Conservation (phyloP, 2,329 filamentous ascomycete species). For the Camptophora hylomeconis region DNA sequence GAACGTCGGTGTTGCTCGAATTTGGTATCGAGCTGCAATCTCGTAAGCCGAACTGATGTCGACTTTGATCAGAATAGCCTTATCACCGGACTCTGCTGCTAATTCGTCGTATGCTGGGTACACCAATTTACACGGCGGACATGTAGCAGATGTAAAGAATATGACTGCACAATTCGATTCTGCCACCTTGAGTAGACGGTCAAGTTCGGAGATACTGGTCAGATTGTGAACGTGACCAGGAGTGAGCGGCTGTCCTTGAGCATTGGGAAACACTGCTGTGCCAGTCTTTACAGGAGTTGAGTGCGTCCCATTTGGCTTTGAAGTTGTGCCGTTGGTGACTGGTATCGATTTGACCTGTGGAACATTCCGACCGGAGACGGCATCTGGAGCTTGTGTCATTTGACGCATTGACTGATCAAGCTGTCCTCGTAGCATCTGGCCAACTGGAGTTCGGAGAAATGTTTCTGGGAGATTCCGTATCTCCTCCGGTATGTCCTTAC, state of each 20-base stretch:
- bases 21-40: slow-evolving; percentile 50
- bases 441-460: slow-evolving; percentile 75
- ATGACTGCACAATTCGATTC: slow-evolving; percentile 60
- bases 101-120: slow-evolving; percentile 74
- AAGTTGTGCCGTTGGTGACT: slow-evolving; percentile 5
- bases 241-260: not conserved
- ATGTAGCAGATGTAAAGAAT: slow-evolving; percentile 87
- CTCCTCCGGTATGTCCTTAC: slow-evolving; percentile 74
- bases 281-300: too few relatives aligned
- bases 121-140: slow-evolving; percentile 67
- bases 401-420: slow-evolving; percentile 52
- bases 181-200: slow-evolving; percentile 47
- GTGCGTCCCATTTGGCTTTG: slow-evolving; percentile 4
- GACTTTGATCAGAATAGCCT: slow-evolving; percentile 65
- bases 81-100: slow-evolving; percentile 56
- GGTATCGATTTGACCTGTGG: not conserved
- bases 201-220: slow-evolving; percentile 45
- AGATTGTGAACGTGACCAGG: slow-evolving; percentile 47
- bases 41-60: slow-evolving; percentile 56
- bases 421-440: slow-evolving; percentile 73
- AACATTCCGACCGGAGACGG: slow-evolving; percentile 12
- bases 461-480: slow-evolving; percentile 75
- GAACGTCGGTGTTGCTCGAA: slow-evolving; percentile 77
- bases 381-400: slow-evolving; percentile 45
- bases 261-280: slow-evolving; percentile 9